Evolutionary conservation across 768 basidiomycete genomes (phyloP), one percentile per base, ranked within the genome.

Genomic region (Artomyces pyxidatus): DNA sequence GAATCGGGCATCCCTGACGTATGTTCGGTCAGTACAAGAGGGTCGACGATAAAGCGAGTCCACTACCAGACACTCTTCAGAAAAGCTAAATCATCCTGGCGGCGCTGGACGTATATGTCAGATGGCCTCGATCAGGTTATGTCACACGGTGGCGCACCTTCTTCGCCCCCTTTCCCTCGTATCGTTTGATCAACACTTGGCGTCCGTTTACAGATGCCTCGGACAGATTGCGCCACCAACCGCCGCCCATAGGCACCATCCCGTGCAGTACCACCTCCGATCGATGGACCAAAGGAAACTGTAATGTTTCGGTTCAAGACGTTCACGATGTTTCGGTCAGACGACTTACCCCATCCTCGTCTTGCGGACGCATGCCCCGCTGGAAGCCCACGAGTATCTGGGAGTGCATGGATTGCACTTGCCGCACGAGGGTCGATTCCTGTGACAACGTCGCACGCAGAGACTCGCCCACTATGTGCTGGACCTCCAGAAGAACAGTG

Each of bases 11-110:
- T 50, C 46, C 42, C 49, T 50, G 2, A 48, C 17, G 6, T 25
- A 22, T n/a, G 42, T 17, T 3, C 30, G 47, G 19, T 25, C 11
- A 16, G 10, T 12, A 16, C 5, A 9, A 2, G 17, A 6, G 30
- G 14, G 5, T 17, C 43, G 11, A 12, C 39, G 21, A 19, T 2
- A 14, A 21, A 19, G 25, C 35, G n/a, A n/a, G n/a, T n/a, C n/a
- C n/a, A n/a, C 17, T 39, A 53, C 49, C 52, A 41, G 22, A 50
- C 22, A 14, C 49, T 47, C 19, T 54, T 39, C 26, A 49, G 28
- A 17, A 43, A 50, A 19, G 28, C 28, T 2, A 49, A 22, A 26
- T 53, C 52, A 16, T 46, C 49, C 29, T 16, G 27, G 35, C 45
- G 27, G 9, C 42, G 19, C 48, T 49, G 48, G 14, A 8, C 21